A percentile compares a stretch with the other conserved stretches of the same genome.
These are phyloP conservation scores for Limonium bicolor DNA, from an alignment of 148 eudicot genomes.

Conservation along the genomic window DNA sequence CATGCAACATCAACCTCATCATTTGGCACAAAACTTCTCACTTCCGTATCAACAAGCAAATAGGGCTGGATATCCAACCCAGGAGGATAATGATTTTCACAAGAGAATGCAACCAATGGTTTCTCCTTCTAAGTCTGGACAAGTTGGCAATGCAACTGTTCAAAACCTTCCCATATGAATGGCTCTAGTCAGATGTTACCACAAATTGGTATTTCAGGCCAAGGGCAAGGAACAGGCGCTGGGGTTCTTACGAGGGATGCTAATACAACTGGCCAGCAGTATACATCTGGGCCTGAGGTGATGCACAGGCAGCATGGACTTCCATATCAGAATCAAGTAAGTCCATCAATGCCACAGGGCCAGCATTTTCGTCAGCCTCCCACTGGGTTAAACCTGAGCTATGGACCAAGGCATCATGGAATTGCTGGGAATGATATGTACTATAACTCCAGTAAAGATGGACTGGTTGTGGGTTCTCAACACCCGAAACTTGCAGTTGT, in stretches of 20 bases:
- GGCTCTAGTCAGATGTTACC: conserved; percentile 28
- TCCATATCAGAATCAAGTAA: conserved; percentile 46
- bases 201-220: conserved; percentile 31
- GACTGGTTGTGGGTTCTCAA: conserved; percentile 29
- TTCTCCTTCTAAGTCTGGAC: conserved; percentile 31
- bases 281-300: conserved; percentile 24
- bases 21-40: conserved; percentile 36
- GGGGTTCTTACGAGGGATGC: conserved; percentile 33
- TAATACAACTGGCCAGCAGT: conserved; percentile 17
- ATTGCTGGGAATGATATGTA: conserved; percentile 40
- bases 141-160: conserved; percentile 17
- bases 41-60: conserved; percentile 45
- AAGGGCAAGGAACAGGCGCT: conserved; percentile 26
- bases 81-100: conserved; percentile 36
- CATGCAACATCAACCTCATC: conserved; percentile 35
- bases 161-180: conserved; percentile 25
- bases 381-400: conserved; percentile 29
- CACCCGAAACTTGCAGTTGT: conserved; percentile 69
- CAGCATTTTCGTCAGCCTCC: conserved; percentile 41
- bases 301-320: conserved; percentile 36
- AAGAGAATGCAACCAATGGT: conserved; percentile 34
- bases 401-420: conserved; percentile 40
- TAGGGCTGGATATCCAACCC: conserved; percentile 23
- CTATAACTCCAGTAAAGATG: conserved; percentile 26
- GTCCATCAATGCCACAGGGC: conserved; percentile 29